These are phyloP conservation scores for Zoysia japonica DNA, from an alignment of 176 grass and related monocot genomes.

Conservation along the genomic window DNA sequence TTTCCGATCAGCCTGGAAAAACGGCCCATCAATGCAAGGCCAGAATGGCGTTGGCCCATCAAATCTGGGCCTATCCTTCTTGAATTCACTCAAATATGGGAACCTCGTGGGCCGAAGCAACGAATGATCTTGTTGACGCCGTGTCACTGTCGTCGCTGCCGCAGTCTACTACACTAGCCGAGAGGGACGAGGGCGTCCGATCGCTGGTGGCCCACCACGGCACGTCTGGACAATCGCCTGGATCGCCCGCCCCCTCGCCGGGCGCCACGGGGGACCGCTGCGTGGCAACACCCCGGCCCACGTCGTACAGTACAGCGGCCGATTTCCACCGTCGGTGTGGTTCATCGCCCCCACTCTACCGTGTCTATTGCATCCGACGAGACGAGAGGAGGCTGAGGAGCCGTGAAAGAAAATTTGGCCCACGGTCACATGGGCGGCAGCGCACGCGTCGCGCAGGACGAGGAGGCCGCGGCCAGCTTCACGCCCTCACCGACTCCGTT, in stretches of 20 bases:
- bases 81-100: too few species aligned
- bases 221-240: slow-evolving; percentile 12
- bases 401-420: slow-evolving; percentile 5
- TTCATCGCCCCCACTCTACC: not conserved
- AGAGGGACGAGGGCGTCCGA: not conserved
- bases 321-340: slow-evolving; percentile 35
- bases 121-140: too few species aligned
- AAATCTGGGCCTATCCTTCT: too few species aligned
- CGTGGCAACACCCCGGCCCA: slow-evolving; percentile 32
- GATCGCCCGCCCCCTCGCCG: slow-evolving; percentile 12
- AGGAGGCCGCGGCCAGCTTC: slow-evolving; percentile 8
- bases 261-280: slow-evolving; percentile 33
- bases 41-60: too few species aligned
- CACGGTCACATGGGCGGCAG: not conserved
- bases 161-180: too few species aligned
- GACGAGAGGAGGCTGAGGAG: not conserved
- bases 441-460: slow-evolving; percentile 28
- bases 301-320: not conserved
- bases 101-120: too few species aligned
- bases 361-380: too few species aligned
- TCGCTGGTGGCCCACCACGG: not conserved
- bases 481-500: not conserved
- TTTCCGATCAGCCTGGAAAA: too few species aligned
- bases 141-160: too few species aligned
- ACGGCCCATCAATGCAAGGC: too few species aligned